Evolutionary conservation across 352 stramenopile genomes (phyloP).

Genomic region (Globisporangium rhizosaccharum): DNA sequence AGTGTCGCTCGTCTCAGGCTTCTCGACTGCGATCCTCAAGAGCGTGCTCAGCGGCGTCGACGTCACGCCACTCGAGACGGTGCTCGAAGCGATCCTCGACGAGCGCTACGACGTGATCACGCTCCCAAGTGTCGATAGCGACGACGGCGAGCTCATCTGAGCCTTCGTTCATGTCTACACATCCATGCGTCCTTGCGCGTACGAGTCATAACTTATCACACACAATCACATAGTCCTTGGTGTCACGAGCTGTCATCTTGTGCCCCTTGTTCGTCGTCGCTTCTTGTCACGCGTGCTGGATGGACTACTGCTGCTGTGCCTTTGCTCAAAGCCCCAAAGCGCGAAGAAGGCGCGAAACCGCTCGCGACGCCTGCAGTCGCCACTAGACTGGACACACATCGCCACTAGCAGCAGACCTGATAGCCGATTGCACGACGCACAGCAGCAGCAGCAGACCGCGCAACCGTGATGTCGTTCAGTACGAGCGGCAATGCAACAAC

Average conservation of each 20-base stretch:
- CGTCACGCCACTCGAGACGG: constrained; percentile 14
- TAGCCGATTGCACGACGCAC: neutral
- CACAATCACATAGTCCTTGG: too few relatives aligned
- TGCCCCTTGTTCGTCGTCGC: too few relatives aligned
- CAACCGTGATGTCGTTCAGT: constrained; percentile 6
- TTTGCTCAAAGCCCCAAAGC: too few relatives aligned
- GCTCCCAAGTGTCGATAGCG: constrained; percentile 11
- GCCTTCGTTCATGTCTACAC: neutral
- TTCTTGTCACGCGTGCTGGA: too few relatives aligned
- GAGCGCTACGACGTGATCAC: constrained; percentile 41
- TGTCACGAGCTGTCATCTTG: too few relatives aligned
- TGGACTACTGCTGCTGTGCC: too few relatives aligned
- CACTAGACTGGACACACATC: too few relatives aligned
- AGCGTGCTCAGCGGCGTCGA: constrained; percentile 16
- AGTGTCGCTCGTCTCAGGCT: constrained; percentile 47
- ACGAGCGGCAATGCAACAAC: neutral
- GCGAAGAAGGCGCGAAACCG: too few relatives aligned
- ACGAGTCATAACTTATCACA: neutral
- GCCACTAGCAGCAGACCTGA: too few relatives aligned
- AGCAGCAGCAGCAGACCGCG: neutral
- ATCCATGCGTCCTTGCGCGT: too few relatives aligned
- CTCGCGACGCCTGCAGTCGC: too few relatives aligned
- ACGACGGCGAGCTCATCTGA: constrained; percentile 8
- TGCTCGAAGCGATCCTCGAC: constrained; percentile 19
- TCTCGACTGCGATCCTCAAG: constrained; percentile 43